A percentile compares a stretch with the other conserved stretches of the same genome.
Evolutionary conservation across 2,329 filamentous ascomycete genomes (phyloP).

Genomic region (Zasmidium citrigriseum): DNA sequence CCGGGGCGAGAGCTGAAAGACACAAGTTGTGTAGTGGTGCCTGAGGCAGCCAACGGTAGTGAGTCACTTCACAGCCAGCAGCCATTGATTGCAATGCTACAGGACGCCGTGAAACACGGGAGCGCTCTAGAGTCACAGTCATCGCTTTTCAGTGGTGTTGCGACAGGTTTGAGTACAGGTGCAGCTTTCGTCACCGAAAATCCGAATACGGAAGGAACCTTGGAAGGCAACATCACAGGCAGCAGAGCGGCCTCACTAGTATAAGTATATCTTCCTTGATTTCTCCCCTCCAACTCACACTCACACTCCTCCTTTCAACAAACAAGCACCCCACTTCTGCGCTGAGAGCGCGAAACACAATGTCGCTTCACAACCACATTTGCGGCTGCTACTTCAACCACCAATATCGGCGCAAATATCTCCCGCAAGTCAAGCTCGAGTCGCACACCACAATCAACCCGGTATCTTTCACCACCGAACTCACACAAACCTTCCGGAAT

Average conservation of each 20-base stretch:
- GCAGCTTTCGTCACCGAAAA: no score
- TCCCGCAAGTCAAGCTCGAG: slow-evolving; percentile 61
- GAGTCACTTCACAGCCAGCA: no score
- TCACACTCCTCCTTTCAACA: neutral
- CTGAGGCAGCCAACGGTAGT: no score
- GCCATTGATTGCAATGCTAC: no score
- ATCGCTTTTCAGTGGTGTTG: no score
- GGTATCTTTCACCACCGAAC: slow-evolving; percentile 52
- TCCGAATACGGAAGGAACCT: no score
- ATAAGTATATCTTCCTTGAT: neutral
- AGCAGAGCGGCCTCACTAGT: neutral
- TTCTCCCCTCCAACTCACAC: neutral
- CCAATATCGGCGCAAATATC: slow-evolving; percentile 39
- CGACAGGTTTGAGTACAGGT: no score
- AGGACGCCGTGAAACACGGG: no score
- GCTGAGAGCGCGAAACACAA: neutral
- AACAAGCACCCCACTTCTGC: neutral
- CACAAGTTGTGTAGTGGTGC: no score
- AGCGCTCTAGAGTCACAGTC: no score
- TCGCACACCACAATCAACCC: slow-evolving; percentile 64
- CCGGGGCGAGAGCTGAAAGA: no score
- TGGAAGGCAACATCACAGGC: no score
- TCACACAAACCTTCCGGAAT: slow-evolving; percentile 65
- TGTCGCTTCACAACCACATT: slow-evolving; percentile 21
- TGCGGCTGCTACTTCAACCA: slow-evolving; percentile 33